These are phyloP conservation scores for Hypholoma fasciculare DNA, from an alignment of 768 basidiomycete species.

Conservation along the genomic window DNA sequence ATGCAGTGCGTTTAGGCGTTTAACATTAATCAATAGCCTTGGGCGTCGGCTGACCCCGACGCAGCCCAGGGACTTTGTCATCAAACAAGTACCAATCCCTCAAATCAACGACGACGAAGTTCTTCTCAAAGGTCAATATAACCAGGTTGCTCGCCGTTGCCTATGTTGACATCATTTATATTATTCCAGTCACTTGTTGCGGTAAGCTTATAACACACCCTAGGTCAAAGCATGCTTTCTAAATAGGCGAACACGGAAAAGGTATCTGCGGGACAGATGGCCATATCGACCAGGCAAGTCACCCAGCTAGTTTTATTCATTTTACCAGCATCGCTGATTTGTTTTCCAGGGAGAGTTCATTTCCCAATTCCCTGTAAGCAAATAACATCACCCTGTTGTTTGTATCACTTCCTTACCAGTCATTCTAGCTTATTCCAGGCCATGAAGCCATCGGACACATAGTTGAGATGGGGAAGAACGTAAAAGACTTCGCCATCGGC, in stretches of 20 bases:
- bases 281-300: slow-evolving; percentile 42
- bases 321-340: slow-evolving; percentile 27
- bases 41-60: not conserved
- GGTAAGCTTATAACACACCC: slow-evolving; percentile 2
- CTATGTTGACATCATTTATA: not conserved
- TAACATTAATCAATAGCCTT: slow-evolving; percentile 45
- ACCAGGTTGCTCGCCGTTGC: not conserved
- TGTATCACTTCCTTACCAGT: slow-evolving; percentile 37
- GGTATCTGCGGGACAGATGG: slow-evolving; percentile 69
- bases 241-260: not conserved
- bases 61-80: slow-evolving; percentile 50
- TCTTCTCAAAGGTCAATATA: slow-evolving; percentile 50
- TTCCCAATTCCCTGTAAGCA: slow-evolving; percentile 55
- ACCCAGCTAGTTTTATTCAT: not conserved
- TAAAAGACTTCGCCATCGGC: slow-evolving; percentile 72
- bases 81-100: slow-evolving; percentile 52
- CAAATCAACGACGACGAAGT: slow-evolving; percentile 54
- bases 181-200: slow-evolving; percentile 14
- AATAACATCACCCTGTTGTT: slow-evolving; percentile 32
- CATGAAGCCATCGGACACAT: slow-evolving; percentile 64
- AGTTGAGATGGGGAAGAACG: slow-evolving; percentile 76
- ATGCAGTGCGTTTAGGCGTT: slow-evolving; percentile 60
- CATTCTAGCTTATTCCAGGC: slow-evolving; percentile 42
- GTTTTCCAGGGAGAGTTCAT: slow-evolving; percentile 72
- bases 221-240: slow-evolving; percentile 13